Conservation (phyloP, 805 yeast species). For the Candida sakaeoensis region DNA sequence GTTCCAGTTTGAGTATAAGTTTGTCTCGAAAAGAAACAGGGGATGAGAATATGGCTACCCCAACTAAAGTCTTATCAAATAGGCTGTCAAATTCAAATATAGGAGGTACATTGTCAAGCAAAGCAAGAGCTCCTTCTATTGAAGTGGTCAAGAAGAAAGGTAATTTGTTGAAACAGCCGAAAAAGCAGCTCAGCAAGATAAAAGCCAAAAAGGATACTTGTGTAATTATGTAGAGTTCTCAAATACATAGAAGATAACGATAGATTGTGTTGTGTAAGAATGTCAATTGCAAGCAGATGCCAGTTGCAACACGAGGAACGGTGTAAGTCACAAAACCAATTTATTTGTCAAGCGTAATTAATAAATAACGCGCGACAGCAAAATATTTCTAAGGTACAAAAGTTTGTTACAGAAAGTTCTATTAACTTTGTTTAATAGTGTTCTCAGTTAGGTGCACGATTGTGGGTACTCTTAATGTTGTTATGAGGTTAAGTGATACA, state of each 20-base stretch:
- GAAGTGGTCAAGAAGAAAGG: neutral
- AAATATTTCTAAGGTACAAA: neutral
- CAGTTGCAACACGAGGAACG: neutral
- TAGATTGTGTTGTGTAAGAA: neutral
- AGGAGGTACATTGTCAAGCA: too few relatives aligned
- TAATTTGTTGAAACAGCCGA: neutral
- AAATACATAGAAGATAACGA: too few relatives aligned
- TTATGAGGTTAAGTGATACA: too few relatives aligned
- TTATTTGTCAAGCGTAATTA: neutral
- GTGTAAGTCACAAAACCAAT: too few relatives aligned
- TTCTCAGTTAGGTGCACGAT: too few relatives aligned
- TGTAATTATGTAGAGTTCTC: slow-evolving; percentile 18
- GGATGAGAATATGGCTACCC: too few relatives aligned
- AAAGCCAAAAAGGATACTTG: slow-evolving; percentile 27
- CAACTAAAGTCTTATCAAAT: too few relatives aligned
- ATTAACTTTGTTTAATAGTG: too few relatives aligned
- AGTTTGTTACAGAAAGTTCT: neutral
- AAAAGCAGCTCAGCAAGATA: slow-evolving; percentile 7
- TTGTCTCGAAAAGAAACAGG: neutral
- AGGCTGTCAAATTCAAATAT: too few relatives aligned
- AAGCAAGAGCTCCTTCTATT: too few relatives aligned
- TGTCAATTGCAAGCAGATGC: too few relatives aligned
- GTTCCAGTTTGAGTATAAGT: neutral
- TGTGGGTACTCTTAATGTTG: too few relatives aligned
- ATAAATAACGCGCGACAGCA: neutral